Evolutionary conservation across 148 eudicot species (phyloP).

Genomic region (Limonium bicolor): DNA sequence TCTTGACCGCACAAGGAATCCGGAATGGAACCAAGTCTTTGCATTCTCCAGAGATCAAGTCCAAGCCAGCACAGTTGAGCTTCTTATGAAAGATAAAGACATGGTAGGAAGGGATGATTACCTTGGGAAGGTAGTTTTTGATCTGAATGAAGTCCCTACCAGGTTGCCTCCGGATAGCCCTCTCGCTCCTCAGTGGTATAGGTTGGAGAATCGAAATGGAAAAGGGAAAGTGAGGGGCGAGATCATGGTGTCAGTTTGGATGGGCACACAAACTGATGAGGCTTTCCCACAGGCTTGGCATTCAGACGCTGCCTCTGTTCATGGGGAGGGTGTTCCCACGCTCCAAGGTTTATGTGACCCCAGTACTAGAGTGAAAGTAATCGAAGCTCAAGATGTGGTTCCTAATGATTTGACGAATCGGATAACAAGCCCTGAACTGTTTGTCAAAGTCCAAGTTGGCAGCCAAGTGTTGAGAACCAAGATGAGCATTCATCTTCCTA

Average conservation of each 20-base stretch:
- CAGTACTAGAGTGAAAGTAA: constrained; percentile 60
- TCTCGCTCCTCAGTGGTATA: constrained; percentile 64
- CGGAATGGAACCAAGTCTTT: constrained; percentile 69
- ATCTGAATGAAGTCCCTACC: constrained; percentile 54
- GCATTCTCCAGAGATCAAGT: constrained; percentile 58
- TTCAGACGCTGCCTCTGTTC: constrained; percentile 48
- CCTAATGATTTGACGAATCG: constrained; percentile 40
- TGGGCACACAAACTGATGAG: constrained; percentile 80
- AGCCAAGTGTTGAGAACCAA: constrained; percentile 45
- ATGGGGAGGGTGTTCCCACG: constrained; percentile 45
- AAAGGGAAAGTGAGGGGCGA: constrained; percentile 43
- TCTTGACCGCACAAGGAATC: constrained; percentile 41
- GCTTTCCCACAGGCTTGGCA: constrained; percentile 75
- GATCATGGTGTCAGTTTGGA: constrained; percentile 65
- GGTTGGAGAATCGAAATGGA: constrained; percentile 45
- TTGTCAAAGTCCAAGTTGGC: constrained; percentile 49
- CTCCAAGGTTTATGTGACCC: constrained; percentile 65
- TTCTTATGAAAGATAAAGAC: constrained; percentile 43
- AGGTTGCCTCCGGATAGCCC: constrained; percentile 75
- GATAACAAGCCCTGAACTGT: constrained; percentile 37
- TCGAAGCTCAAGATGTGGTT: constrained; percentile 64
- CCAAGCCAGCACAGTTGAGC: constrained; percentile 45
- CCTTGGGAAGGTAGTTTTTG: constrained; percentile 46
- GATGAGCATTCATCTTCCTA: constrained; percentile 21
- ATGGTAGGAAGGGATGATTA: constrained; percentile 54